Percentiles rank a stretch among this genome's conserved stretches.
Conservation (phyloP, 2,329 filamentous ascomycete species). For the Bipolaris cookei region DNA sequence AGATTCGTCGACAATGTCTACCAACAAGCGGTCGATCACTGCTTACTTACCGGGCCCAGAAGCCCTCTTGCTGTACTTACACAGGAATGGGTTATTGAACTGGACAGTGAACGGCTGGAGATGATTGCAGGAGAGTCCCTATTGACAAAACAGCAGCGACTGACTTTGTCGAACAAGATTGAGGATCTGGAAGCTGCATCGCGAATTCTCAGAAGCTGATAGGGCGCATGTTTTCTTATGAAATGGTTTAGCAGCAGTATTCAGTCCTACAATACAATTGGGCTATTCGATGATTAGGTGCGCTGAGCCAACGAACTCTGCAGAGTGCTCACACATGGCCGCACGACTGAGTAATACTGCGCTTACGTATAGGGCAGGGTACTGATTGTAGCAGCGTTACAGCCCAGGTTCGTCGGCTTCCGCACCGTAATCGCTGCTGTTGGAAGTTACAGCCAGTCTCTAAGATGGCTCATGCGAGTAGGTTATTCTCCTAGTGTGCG, state of each 20-base stretch:
- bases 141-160: slow-evolving; percentile 1
- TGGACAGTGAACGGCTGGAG: slow-evolving; percentile 18
- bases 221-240: background rate
- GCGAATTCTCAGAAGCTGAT: slow-evolving; percentile 1
- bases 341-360: too few relatives aligned
- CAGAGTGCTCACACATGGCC: background rate
- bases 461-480: too few relatives aligned
- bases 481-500: too few relatives aligned
- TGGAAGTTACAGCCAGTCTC: too few relatives aligned
- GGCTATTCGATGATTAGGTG: background rate
- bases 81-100: slow-evolving; percentile 8
- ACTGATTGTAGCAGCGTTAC: too few relatives aligned
- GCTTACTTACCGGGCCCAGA: slow-evolving; percentile 57
- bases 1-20: slow-evolving; percentile 69
- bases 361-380: too few relatives aligned
- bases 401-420: too few relatives aligned
- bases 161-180: slow-evolving; percentile 2
- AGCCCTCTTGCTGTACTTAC: slow-evolving; percentile 32
- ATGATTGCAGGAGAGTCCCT: slow-evolving; percentile 23
- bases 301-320: background rate
- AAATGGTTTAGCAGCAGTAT: background rate
- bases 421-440: too few relatives aligned
- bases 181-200: slow-evolving; percentile 1
- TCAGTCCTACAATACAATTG: background rate
- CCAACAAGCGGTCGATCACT: slow-evolving; percentile 63